These are phyloP conservation scores for Aspergillus arachidicola DNA, from an alignment of 2,329 filamentous ascomycete species.

Conservation along the genomic window DNA sequence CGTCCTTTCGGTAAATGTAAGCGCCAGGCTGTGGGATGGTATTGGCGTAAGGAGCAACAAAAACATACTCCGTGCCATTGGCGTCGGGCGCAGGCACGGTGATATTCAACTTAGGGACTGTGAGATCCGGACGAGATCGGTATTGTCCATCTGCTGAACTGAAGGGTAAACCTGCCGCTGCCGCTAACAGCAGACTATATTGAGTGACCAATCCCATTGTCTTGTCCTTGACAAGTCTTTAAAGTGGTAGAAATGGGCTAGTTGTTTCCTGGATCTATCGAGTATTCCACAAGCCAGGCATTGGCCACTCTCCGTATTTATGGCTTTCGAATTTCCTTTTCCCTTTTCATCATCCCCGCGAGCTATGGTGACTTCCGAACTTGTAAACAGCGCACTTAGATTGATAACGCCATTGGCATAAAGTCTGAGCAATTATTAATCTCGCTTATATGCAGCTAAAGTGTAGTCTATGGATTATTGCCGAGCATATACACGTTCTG, in stretches of 20 bases:
- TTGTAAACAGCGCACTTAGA: not conserved
- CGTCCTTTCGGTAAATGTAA: slow-evolving; percentile 56
- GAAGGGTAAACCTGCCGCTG: not conserved
- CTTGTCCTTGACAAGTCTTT: not conserved
- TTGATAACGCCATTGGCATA: not conserved
- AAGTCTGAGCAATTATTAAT: not conserved
- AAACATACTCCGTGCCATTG: slow-evolving; percentile 33
- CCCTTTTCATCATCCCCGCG: not conserved
- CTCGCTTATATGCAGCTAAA: not conserved
- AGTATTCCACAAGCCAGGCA: not conserved
- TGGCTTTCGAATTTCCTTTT: not conserved
- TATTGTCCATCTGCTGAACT: not conserved
- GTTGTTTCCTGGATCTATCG: fast-evolving
- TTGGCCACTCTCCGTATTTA: not conserved
- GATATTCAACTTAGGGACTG: slow-evolving; percentile 22
- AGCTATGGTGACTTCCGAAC: not conserved
- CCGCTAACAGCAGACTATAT: not conserved
- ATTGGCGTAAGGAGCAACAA: slow-evolving; percentile 33
- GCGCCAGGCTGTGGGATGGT: slow-evolving; percentile 51
- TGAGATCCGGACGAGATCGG: slow-evolving; percentile 9
- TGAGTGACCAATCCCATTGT: not conserved
- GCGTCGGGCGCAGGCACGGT: slow-evolving; percentile 29
- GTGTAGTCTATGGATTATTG: not conserved
- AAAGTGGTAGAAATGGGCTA: not conserved
- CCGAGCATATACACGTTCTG: not conserved